Percentiles rank a stretch among this genome's conserved stretches.
Evolutionary conservation across 306 rosid species (phyloP).

Genomic region (Morella rubra): DNA sequence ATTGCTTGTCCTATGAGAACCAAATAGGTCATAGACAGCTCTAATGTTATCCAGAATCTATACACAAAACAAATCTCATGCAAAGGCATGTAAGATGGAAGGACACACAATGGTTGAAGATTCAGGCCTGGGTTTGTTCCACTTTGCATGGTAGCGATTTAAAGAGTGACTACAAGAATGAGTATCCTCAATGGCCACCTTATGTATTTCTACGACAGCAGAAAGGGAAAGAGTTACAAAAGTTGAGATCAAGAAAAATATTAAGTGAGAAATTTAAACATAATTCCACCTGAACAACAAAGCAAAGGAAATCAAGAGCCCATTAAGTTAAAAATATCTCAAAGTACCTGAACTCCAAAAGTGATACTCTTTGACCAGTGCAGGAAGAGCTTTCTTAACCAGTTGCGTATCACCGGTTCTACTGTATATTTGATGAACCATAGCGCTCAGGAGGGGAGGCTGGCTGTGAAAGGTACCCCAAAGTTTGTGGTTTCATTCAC

Average conservation of each 20-base stretch:
- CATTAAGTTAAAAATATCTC: constrained; percentile 15
- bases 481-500: constrained; percentile 14
- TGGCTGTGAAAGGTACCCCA: constrained; percentile 59
- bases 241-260: not conserved
- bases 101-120: constrained; percentile 56
- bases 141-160: constrained; percentile 82
- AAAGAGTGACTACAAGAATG: constrained; percentile 53
- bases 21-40: constrained; percentile 8
- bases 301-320: constrained; percentile 1
- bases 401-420: constrained; percentile 62
- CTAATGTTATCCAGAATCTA: constrained; percentile 17
- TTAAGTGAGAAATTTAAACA: constrained; percentile 10
- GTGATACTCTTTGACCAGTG: constrained; percentile 67
- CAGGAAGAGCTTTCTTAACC: constrained; percentile 61
- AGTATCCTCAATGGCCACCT: constrained; percentile 52
- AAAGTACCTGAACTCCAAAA: constrained; percentile 89
- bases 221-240: not conserved
- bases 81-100: constrained; percentile 7
- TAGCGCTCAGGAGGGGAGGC: constrained; percentile 94
- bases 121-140: constrained; percentile 92
- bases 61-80: constrained; percentile 10
- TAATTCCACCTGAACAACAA: constrained; percentile 7
- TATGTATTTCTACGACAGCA: constrained; percentile 57
- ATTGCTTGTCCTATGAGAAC: constrained; percentile 53
- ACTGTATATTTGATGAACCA: constrained; percentile 71